Evolutionary conservation across 1,284 basidiomycete species (phyloP).

Genomic region (Xerocomus minutiporus): DNA sequence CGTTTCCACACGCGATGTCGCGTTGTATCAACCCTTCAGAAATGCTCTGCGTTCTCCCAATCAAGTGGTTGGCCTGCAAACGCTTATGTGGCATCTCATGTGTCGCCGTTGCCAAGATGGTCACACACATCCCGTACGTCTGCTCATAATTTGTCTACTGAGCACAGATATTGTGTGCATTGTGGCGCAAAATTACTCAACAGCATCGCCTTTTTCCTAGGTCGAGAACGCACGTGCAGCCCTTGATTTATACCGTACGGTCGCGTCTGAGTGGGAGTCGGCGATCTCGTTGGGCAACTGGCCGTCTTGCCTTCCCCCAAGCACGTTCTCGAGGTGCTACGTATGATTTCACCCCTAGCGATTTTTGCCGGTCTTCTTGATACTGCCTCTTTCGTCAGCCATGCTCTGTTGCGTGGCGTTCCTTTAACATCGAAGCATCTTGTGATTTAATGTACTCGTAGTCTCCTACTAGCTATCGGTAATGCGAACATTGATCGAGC

Average conservation of each 20-base stretch:
- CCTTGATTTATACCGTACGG: slow-evolving; percentile 72
- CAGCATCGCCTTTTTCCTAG: slow-evolving; percentile 35
- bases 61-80: slow-evolving; percentile 66
- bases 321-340: slow-evolving; percentile 74
- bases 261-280: slow-evolving; percentile 62
- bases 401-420: slow-evolving; percentile 5
- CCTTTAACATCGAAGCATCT: slow-evolving; percentile 14
- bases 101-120: slow-evolving; percentile 67
- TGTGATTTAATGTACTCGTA: slow-evolving; percentile 24
- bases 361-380: slow-evolving; percentile 18
- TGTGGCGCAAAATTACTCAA: slow-evolving; percentile 13
- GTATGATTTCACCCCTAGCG: slow-evolving; percentile 33
- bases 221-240: slow-evolving; percentile 73
- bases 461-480: slow-evolving; percentile 15
- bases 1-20: slow-evolving; percentile 76
- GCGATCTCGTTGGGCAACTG: slow-evolving; percentile 57
- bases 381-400: not conserved
- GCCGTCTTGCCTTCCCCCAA: slow-evolving; percentile 73
- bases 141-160: slow-evolving; percentile 1
- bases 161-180: not conserved
- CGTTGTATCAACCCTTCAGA: slow-evolving; percentile 74
- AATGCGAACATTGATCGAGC: slow-evolving; percentile 17
- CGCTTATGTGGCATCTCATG: slow-evolving; percentile 77
- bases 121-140: slow-evolving; percentile 62
- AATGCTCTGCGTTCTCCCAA: slow-evolving; percentile 60